Conservation (phyloP, 169 alveolate genomes). For the Cryptosporidium bovis region DNA sequence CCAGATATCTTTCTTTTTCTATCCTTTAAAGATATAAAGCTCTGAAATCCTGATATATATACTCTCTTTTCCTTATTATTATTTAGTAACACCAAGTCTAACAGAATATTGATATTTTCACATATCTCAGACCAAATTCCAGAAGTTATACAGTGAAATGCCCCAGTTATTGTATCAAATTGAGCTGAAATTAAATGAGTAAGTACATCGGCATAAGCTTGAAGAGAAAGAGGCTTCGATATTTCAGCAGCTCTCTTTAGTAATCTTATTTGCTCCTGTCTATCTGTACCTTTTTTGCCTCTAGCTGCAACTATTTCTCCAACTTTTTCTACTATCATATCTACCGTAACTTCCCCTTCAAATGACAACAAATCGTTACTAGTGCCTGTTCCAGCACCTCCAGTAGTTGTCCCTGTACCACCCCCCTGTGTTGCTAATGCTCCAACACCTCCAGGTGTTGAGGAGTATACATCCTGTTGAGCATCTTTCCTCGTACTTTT, state of each 20-base stretch:
- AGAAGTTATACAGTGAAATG: constrained; percentile 85
- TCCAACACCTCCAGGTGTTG: neutral
- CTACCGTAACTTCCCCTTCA: constrained; percentile 86
- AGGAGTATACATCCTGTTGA: constrained; percentile 50
- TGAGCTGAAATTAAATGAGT: constrained; percentile 87
- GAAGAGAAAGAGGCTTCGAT: constrained; percentile 83
- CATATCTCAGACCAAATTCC: constrained; percentile 85
- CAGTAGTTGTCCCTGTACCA: constrained; percentile 66
- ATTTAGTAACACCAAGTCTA: constrained; percentile 34
- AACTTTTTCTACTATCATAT: constrained; percentile 85
- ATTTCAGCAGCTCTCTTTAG: constrained; percentile 86
- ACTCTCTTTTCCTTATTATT: constrained; percentile 64
- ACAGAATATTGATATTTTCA: constrained; percentile 79
- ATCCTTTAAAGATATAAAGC: constrained; percentile 79
- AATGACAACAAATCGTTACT: constrained; percentile 82
- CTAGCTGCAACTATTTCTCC: constrained; percentile 78
- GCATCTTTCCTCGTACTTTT: constrained; percentile 77
- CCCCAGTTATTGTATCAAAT: constrained; percentile 89
- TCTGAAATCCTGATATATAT: constrained; percentile 80
- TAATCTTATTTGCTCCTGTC: constrained; percentile 85
- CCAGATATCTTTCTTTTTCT: constrained; percentile 61
- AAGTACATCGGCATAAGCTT: constrained; percentile 86
- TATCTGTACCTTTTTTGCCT: constrained; percentile 90
- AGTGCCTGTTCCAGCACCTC: constrained; percentile 78
- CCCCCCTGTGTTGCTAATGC: constrained; percentile 61